Evolutionary conservation across 1,139 yeast genomes (phyloP), one percentile per base, ranked within the genome.

Genomic region (Pichia sp.): DNA sequence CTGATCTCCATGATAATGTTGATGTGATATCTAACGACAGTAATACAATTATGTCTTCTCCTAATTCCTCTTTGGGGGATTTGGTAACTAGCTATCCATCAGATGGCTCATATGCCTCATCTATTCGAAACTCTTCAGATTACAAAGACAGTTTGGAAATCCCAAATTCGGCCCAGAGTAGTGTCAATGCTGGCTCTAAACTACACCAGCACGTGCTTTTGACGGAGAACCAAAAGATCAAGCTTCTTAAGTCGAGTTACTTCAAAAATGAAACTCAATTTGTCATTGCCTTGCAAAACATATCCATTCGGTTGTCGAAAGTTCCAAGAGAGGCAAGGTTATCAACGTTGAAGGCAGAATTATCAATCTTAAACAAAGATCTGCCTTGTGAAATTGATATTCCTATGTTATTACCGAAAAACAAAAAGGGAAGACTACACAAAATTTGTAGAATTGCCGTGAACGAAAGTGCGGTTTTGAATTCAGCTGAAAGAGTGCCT

Each of bases 401-500:
- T 42, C 99, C 99, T 1, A 85, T 90, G 57, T 72, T 93, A 51
- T 71, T 93, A 23, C 97, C 97, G 0, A 77, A 77, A 55, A 83
- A 80, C 59, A 76, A 75, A 61, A 76, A 66, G 60, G 72, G 66
- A 62, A 83, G 80, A 62, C 74, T 78, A 53, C 95, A 89, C 65
- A 82, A 86, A 60, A 77, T 93, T 29, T 86, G 92, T 49, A 80
- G 87, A 49, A 80, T 93, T n/a, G 87, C 90, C 26, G 89, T 96
- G 1, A 88, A 85, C 60, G 99, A 93, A 64, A 96, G 98, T 0
- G 93, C 96, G 31, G 97, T 93, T 8, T 75, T 93, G 56, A 93
- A 93, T 65, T 90, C 97, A 3, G 99, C 99, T 0, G 98, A 93
- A 68, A 82, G 97, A 64, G 99, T 93, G 4, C 99, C 99, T 5